Percentiles rank a stretch among this genome's conserved stretches.
phyloP scores from a whole-genome alignment of 176 grass and related monocot species.

The Otatea glauca region DNA sequence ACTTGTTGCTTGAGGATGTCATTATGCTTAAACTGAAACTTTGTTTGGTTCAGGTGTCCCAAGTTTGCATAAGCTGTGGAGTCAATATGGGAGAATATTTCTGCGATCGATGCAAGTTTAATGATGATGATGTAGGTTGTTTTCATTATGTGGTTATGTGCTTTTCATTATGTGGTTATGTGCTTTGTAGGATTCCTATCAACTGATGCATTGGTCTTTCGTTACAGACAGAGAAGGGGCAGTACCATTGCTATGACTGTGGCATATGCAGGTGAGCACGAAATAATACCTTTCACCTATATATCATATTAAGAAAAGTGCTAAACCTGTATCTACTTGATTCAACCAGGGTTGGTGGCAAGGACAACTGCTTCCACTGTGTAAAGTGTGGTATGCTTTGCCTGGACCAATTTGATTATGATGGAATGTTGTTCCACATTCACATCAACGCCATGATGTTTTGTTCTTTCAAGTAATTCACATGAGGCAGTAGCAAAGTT shows the following conservation, averaged over 20 bases:
- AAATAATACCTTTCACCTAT: conserved; percentile 22
- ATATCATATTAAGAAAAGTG: conserved; percentile 19
- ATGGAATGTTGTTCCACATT: not conserved
- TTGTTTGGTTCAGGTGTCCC: conserved; percentile 64
- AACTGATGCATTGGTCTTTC: conserved; percentile 44
- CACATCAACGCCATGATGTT: not conserved
- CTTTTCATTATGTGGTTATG: conserved; percentile 27
- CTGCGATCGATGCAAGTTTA: conserved; percentile 93
- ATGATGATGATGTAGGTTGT: conserved; percentile 88
- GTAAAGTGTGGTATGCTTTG: conserved; percentile 82
- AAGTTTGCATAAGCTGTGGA: conserved; percentile 86
- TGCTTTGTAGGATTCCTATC: conserved; percentile 18
- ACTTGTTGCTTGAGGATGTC: not conserved
- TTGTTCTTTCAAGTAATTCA: conserved; percentile 13
- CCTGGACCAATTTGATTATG: conserved; percentile 33
- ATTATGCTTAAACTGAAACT: conserved; percentile 34
- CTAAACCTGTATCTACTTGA: conserved; percentile 34
- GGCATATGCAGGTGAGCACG: conserved; percentile 93
- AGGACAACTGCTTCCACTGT: conserved; percentile 93
- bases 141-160: conserved; percentile 25
- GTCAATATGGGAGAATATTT: conserved; percentile 98
- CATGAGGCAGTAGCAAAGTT: conserved; percentile 10
- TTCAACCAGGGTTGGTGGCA: conserved; percentile 87
- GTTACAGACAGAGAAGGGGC: conserved; percentile 71
- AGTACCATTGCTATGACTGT: conserved; percentile 89